Evolutionary conservation across 2,329 filamentous ascomycete genomes (phyloP).

Genomic region (Cercospora nicotianae): DNA sequence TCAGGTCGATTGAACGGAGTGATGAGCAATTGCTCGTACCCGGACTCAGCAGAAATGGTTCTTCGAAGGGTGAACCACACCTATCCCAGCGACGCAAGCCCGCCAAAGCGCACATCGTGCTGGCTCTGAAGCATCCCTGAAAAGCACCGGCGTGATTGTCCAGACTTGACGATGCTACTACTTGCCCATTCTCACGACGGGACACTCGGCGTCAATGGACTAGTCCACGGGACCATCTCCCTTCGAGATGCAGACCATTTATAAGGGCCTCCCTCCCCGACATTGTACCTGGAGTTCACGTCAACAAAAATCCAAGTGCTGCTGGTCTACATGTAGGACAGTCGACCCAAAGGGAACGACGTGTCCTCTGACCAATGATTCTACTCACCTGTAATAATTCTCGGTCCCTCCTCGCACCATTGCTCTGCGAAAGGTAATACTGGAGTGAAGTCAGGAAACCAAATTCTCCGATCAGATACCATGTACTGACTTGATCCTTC

Average conservation of each 20-base stretch:
- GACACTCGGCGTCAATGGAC: background rate
- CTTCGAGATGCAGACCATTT: constrained; percentile 61
- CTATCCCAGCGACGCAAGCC: background rate
- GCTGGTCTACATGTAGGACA: background rate
- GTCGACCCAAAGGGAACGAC: background rate
- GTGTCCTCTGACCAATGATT: background rate
- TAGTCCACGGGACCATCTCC: constrained; percentile 50
- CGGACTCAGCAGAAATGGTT: background rate
- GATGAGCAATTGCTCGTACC: background rate
- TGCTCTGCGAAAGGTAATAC: constrained; percentile 72
- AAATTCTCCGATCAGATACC: background rate
- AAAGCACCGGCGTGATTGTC: background rate
- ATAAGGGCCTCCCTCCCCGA: constrained; percentile 67
- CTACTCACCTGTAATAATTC: constrained; percentile 47
- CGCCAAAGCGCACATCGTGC: background rate
- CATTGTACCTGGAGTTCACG: constrained; percentile 78
- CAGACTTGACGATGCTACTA: background rate
- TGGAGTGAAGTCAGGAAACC: background rate
- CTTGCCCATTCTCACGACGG: background rate
- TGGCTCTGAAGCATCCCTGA: background rate
- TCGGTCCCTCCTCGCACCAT: constrained; percentile 71
- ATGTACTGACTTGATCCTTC: constrained; percentile 57
- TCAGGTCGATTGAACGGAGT: background rate
- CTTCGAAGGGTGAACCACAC: background rate
- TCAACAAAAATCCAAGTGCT: background rate